phyloP scores from a whole-genome alignment of 169 alveolate genomes.

The Plasmodium malariae region DNA sequence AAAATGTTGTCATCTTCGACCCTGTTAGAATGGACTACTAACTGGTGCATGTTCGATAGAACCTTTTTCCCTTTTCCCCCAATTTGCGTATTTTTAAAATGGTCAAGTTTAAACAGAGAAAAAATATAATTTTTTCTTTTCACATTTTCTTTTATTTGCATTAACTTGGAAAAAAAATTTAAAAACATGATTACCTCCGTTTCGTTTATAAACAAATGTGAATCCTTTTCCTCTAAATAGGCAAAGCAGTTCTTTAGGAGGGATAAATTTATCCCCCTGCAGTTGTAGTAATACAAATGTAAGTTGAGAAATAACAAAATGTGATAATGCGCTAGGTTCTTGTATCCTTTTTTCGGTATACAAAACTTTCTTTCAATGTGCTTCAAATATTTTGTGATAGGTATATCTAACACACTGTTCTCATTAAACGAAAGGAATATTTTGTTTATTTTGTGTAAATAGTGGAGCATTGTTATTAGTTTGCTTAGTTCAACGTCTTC shows the following conservation, averaged over 20 bases:
- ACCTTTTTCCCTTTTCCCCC: too few species aligned
- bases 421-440: not conserved
- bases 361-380: not conserved
- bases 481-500: not conserved
- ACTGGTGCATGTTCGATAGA: too few species aligned
- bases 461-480: constrained; percentile 24
- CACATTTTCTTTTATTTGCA: not conserved
- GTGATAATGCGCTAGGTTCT: not conserved
- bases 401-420: not conserved
- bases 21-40: too few species aligned
- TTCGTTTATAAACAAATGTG: not conserved
- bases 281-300: constrained; percentile 11
- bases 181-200: constrained; percentile 37
- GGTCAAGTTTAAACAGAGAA: too few species aligned
- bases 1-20: too few species aligned
- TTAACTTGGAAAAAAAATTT: not conserved
- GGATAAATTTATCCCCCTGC: not conserved
- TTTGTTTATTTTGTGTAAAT: constrained; percentile 29
- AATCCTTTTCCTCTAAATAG: not conserved
- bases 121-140: too few species aligned
- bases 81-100: too few species aligned
- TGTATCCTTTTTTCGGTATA: not conserved
- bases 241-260: constrained; percentile 6
- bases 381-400: not conserved
- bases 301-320: constrained; percentile 27